Evolutionary conservation across 2,329 filamentous ascomycete species (phyloP).

Genomic region (Curvularia sp.): DNA sequence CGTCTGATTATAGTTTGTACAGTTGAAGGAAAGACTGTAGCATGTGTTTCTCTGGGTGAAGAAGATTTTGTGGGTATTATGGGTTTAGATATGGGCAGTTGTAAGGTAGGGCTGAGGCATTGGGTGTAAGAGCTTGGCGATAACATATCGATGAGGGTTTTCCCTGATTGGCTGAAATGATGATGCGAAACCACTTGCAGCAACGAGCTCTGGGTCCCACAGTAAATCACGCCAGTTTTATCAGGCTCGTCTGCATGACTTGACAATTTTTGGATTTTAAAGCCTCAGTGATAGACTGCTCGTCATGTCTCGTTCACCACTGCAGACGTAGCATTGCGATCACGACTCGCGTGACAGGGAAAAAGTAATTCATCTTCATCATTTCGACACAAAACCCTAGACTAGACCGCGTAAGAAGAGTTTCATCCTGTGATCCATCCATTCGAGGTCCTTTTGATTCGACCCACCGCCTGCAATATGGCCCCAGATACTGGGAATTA

Average conservation of each 20-base stretch:
- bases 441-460: constrained; percentile 41
- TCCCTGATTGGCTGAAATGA: constrained; percentile 40
- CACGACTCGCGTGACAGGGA: not conserved
- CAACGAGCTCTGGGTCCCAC: not conserved
- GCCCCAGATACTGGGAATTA: constrained; percentile 52
- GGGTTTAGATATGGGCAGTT: constrained; percentile 1
- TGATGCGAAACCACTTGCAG: constrained; percentile 1
- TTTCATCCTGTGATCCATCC: constrained; percentile 30
- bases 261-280: not conserved
- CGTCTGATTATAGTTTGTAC: not conserved
- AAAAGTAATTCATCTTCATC: not conserved
- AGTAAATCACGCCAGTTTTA: not conserved
- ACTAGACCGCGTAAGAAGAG: constrained; percentile 13
- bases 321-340: not conserved
- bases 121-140: constrained; percentile 32
- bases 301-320: not conserved
- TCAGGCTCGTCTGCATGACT: not conserved
- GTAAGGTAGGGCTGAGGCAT: constrained; percentile 20
- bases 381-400: not conserved
- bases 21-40: not conserved
- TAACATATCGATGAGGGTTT: constrained; percentile 43
- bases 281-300: not conserved
- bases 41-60: not conserved
- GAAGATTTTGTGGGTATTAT: not conserved
- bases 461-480: constrained; percentile 52